phyloP scores from a whole-genome alignment of 148 eudicot genomes.

The Vaccinium macrocarpon region DNA sequence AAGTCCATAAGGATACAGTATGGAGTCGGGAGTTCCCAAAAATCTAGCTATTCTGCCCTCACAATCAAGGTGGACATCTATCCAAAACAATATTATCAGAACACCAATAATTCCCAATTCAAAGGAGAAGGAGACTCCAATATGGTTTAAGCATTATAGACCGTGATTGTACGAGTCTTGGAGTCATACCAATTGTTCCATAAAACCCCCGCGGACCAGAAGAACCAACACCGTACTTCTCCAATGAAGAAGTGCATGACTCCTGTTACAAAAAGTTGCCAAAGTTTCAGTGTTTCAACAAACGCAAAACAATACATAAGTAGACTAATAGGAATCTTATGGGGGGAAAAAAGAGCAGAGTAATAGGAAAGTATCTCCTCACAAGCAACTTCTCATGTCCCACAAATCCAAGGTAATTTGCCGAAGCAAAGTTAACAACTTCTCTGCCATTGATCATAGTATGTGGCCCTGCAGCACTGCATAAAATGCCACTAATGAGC shows the following conservation, averaged over 20 bases:
- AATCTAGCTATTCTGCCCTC: slow-evolving; percentile 88
- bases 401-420: slow-evolving; percentile 81
- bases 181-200: slow-evolving; percentile 82
- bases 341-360: too few relatives aligned
- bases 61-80: slow-evolving; percentile 98
- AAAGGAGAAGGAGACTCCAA: not conserved
- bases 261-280: slow-evolving; percentile 44
- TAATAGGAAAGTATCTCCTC: slow-evolving; percentile 28
- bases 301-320: not conserved
- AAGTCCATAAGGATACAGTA: slow-evolving; percentile 91
- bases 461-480: slow-evolving; percentile 92
- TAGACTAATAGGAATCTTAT: not conserved
- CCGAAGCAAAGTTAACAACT: slow-evolving; percentile 85
- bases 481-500: slow-evolving; percentile 25
- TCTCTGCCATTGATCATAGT: slow-evolving; percentile 71
- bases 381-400: slow-evolving; percentile 76
- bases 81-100: slow-evolving; percentile 14
- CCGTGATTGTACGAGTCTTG: not conserved
- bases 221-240: slow-evolving; percentile 97
- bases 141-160: not conserved
- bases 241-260: slow-evolving; percentile 78
- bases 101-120: not conserved
- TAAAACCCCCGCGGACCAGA: slow-evolving; percentile 99
- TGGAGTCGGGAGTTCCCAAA: slow-evolving; percentile 92
- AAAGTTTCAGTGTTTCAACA: not conserved